Conservation (phyloP, 176 grass and related monocot species). For the Tillandsia fasciculata region DNA sequence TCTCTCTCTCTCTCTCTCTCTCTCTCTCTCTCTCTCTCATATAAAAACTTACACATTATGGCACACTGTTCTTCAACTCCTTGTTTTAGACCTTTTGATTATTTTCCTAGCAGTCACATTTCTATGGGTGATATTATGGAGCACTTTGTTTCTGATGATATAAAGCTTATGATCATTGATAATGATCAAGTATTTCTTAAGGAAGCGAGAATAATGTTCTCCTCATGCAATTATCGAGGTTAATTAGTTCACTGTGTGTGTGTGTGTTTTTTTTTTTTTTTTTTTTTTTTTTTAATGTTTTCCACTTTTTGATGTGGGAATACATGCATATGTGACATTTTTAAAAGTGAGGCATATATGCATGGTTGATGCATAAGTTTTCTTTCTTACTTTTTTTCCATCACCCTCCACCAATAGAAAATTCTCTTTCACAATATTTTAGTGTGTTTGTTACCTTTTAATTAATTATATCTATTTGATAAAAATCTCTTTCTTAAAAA, state of each 20-base stretch:
- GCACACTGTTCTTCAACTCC: background rate
- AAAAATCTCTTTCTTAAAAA: too few relatives aligned
- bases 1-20: too few relatives aligned
- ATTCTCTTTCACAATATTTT: too few relatives aligned
- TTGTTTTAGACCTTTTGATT: background rate
- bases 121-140: background rate
- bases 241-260: background rate
- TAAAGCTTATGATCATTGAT: background rate
- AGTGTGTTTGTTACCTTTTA: too few relatives aligned
- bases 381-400: too few relatives aligned
- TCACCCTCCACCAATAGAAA: too few relatives aligned
- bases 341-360: too few relatives aligned
- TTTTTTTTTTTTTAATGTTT: background rate
- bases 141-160: background rate
- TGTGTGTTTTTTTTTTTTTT: background rate
- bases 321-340: background rate
- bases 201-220: background rate
- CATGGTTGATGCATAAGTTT: too few relatives aligned
- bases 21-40: too few relatives aligned
- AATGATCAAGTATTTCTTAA: background rate
- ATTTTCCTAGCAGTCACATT: background rate
- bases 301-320: background rate
- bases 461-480: too few relatives aligned
- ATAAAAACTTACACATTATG: too few relatives aligned
- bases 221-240: constrained; percentile 7